Evolutionary conservation across 306 rosid genomes (phyloP), one percentile per base, ranked within the genome.

Genomic region (Urtica urens): DNA sequence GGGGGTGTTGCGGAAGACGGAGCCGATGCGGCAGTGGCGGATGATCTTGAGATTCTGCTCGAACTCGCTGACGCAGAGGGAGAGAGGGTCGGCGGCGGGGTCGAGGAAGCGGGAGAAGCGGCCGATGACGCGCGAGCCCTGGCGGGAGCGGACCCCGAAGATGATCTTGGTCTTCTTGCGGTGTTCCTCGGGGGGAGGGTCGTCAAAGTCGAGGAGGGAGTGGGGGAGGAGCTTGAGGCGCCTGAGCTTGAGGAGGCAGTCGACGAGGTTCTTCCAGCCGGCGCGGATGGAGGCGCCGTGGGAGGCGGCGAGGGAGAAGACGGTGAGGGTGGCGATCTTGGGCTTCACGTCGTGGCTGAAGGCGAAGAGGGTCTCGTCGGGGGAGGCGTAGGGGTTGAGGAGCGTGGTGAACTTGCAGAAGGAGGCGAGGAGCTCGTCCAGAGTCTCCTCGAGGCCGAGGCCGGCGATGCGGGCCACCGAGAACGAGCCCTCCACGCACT

Each of bases 231-330:
- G 69, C 58, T 75, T 81, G 38, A 85, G 84, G 72, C 63, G 72
- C 52, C 85, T 90, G 61, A 90, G 99, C 68, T 90, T 90, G 43
- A 81, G 61, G 62, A 90, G 57, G 67, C 99, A 90, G 45, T 90
- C 95, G 28, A 90, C 73, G 38, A 90, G 71, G 67, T 77, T 90
- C 74, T 79, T 81, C 95, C 99, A 90, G 35, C 93, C 94, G 12
- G 95, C 99, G 55, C 77, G 67, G 48, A 85, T 82, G 1, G 94
- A 68, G 57, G 75, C 68, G 5, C 79, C 78, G 3, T 74, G 82
- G 62, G 55, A 65, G 62, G 81, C 79, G 23, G 99, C 99, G 7
- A 90, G 49, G 25, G 79, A 79, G 70, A 90, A 85, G 55, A 90
- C 71, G 23, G 95, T 83, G 30, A 90, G 81, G 10, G 94, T 90